Percentiles rank a stretch among this genome's conserved stretches.
Conservation (phyloP, 179 eudicot genomes). For the Spinacia oleracea region DNA sequence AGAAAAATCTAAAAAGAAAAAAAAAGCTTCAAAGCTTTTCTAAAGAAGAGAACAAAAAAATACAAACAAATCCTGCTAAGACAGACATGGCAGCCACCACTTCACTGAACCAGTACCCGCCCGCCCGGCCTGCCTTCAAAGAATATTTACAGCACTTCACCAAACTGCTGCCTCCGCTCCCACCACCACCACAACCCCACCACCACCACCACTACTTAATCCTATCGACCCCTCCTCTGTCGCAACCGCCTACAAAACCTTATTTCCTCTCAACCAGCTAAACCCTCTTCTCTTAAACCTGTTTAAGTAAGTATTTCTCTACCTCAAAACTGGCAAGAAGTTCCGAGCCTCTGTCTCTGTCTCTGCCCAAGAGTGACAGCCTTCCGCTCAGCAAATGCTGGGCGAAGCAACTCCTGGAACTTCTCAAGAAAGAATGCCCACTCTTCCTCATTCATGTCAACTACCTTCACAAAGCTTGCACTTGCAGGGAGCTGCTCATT, state of each 20-base stretch:
- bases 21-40: constrained; percentile 16
- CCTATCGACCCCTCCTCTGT: constrained; percentile 19
- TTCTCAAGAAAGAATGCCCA: constrained; percentile 66
- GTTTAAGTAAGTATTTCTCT: constrained; percentile 22
- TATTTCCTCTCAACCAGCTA: constrained; percentile 7
- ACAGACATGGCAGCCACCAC: too few species aligned
- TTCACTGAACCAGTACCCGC: constrained; percentile 30
- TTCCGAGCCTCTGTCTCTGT: constrained; percentile 75
- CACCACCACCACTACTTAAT: constrained; percentile 11
- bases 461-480: constrained; percentile 62
- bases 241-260: constrained; percentile 33
- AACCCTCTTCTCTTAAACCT: constrained; percentile 10
- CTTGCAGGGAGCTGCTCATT: constrained; percentile 67
- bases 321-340: constrained; percentile 86
- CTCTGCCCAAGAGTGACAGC: constrained; percentile 52
- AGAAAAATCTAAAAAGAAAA: constrained; percentile 19
- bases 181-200: constrained; percentile 23
- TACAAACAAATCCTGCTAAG: constrained; percentile 38
- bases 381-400: constrained; percentile 62
- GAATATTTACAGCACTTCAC: constrained; percentile 60
- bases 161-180: constrained; percentile 24
- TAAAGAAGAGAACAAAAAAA: constrained; percentile 29
- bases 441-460: constrained; percentile 69
- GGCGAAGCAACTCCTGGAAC: constrained; percentile 61
- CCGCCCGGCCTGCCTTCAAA: constrained; percentile 43